Base-by-base conservation (phyloP, 345 rosid genomes). In the Microthlaspi erraticum region DNA sequence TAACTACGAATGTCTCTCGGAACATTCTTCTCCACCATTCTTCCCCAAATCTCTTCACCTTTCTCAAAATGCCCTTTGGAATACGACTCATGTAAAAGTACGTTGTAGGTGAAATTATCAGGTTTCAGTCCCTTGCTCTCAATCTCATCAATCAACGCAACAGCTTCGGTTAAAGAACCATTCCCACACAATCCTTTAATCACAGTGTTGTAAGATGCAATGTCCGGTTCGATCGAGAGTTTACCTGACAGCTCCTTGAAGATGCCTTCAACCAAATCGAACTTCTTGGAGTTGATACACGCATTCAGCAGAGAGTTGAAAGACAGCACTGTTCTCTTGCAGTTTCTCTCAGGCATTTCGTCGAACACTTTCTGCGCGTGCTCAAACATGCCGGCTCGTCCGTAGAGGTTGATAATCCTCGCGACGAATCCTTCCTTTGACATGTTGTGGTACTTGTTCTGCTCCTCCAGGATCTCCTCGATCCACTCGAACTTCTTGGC, bases 351-450 rank as follows among this genome's bases (percentile, higher is more conserved):
- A 1, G 84, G 81, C 93, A 89, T 87, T 87, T 87, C 89, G 62
- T 87, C 93, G 83, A 91, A 87, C 93, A 88, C 60, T 65, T 83
- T 84, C 74, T 74, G 81, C 4, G 92, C 95, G 36, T 86, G 60
- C 42, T 88, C 87, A 43, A 71, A 77, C 96, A 91, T 86, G 33
- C 87, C 89, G 0, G 81, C 81, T 12, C 51, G 66, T 0, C 93
- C 93, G 10, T 84, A 87, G 0, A 87, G 64, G 3, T 14, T 11
- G 8, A 91, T 83, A 20, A 89, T 53, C 60, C 87, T 81, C 8
- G 83, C 80, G 2, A 79, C 66, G 61, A 91, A 91, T 17, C 82
- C 84, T 60, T 89, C 93, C 58, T 80, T 77, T 14, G 85, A 70
- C 46, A 86, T 79, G 77, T 87, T 82, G 7, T 64, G 59, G 73